Evolutionary conservation across 1,284 basidiomycete genomes (phyloP).

Genomic region (Phellinidium pouzarii): DNA sequence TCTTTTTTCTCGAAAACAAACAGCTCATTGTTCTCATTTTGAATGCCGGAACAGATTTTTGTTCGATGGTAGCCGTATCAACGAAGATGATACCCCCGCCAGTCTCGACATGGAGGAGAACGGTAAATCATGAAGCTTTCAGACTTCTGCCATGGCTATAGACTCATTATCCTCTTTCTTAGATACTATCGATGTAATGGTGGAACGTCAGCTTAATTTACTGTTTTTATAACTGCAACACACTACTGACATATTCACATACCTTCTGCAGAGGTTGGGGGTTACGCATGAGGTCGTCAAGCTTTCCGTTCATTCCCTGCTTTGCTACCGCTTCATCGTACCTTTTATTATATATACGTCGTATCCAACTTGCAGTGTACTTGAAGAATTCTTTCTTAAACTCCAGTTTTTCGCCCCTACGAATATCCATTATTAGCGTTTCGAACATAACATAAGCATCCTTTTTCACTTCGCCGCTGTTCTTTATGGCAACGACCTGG

Average conservation of each 20-base stretch:
- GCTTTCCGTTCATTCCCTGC: neutral
- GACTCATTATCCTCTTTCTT: slow-evolving; percentile 16
- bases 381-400: neutral
- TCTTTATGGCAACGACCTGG: neutral
- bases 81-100: slow-evolving; percentile 79
- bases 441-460: neutral
- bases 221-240: neutral
- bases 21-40: neutral
- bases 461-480: neutral
- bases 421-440: neutral
- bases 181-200: slow-evolving; percentile 90
- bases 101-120: slow-evolving; percentile 84
- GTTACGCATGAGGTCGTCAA: slow-evolving; percentile 14
- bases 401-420: neutral
- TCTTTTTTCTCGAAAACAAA: neutral
- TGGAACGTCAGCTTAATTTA: slow-evolving; percentile 66
- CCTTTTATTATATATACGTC: neutral
- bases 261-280: slow-evolving; percentile 31
- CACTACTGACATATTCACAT: neutral
- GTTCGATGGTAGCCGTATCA: slow-evolving; percentile 79
- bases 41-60: slow-evolving; percentile 55
- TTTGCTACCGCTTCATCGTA: neutral
- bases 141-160: neutral
- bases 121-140: slow-evolving; percentile 37
- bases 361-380: neutral